Base-by-base conservation (phyloP, 192 early-diverging fungal species). In the Endogone sp. region DNA sequence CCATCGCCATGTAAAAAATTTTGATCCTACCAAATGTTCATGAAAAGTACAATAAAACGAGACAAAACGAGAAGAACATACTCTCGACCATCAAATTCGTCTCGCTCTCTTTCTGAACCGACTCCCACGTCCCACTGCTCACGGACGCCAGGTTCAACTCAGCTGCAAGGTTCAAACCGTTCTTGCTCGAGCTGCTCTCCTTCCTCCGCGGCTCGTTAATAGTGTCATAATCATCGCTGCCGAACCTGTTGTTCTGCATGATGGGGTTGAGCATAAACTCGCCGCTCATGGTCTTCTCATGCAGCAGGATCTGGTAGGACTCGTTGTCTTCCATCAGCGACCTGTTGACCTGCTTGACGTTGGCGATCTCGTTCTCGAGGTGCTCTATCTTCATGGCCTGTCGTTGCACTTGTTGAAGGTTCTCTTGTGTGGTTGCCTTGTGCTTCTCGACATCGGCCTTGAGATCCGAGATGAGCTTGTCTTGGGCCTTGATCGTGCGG, bases 311-410 rank as follows among this genome's bases (percentile, higher is more conserved):
- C 73, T 94, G 92, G 78, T 88, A 92, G 63, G 88, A 85, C 73
- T 92, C 92, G 80, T 91, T 94, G 63, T 92, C 92, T 67, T 94
- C 90, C 84, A 85, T 85, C 64, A 93, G 79, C 21, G 85, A 79
- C 69, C 79, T 81, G 66, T 91, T 91, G 62, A 93, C 71, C 61
- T 89, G 84, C 29, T 84, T 83, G 8, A 90, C 80, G 74, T 91
- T 87, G 63, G 54, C 59, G 29, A 84, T 72, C 30, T 90, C 81
- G 56, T 80, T 73, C 67, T 87, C 84, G 8, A 91, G 81, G 23
- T 83, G 76, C 56, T 82, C 79, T 20, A 81, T 68, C 28, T 49
- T 66, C 63, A 59, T 73, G 0, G 78, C 70, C 31, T 82, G 79
- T 29, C 71, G 66, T 64, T 78, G 81, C 29, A 73, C 60, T 60